phyloP scores from a whole-genome alignment of 2,329 filamentous ascomycete species.

The Dothideomycetes sp. region DNA sequence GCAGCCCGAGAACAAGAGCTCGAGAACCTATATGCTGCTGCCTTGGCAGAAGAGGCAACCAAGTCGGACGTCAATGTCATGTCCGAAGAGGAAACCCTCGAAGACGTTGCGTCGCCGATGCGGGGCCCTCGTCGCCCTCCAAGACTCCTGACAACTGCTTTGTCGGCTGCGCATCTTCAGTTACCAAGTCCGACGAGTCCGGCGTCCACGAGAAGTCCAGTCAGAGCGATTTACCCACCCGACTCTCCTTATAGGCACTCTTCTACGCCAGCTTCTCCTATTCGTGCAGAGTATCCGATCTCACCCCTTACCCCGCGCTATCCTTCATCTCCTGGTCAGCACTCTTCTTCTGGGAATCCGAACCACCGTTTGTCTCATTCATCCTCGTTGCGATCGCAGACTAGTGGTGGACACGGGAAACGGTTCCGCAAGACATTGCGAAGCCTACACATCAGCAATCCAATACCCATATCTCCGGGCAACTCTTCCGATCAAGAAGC shows the following conservation, averaged over 20 bases:
- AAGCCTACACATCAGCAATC: constrained; percentile 47
- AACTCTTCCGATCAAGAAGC: constrained; percentile 31
- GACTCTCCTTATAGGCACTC: constrained; percentile 12
- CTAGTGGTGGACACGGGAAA: constrained; percentile 22
- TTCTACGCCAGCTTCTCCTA: constrained; percentile 15
- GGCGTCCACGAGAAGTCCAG: constrained; percentile 24
- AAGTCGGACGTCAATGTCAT: constrained; percentile 20
- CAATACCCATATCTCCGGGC: constrained; percentile 34
- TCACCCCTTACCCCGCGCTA: constrained; percentile 1
- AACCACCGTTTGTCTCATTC: constrained; percentile 13
- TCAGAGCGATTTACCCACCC: constrained; percentile 39
- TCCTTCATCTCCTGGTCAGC: neutral
- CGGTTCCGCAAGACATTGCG: constrained; percentile 30
- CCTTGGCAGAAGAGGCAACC: constrained; percentile 72
- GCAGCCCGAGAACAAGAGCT: constrained; percentile 70
- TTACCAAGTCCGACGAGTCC: constrained; percentile 23
- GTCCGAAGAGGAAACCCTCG: constrained; percentile 1
- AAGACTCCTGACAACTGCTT: constrained; percentile 15
- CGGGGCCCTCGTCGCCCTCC: constrained; percentile 12
- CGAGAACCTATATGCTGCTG: constrained; percentile 81
- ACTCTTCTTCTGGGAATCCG: neutral
- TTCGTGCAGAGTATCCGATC: constrained; percentile 16
- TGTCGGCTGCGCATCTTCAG: constrained; percentile 17
- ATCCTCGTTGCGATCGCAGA: constrained; percentile 25
- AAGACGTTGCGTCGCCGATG: neutral